These are phyloP conservation scores for Avena eriantha DNA, from an alignment of 176 grass and related monocot species.

Conservation along the genomic window DNA sequence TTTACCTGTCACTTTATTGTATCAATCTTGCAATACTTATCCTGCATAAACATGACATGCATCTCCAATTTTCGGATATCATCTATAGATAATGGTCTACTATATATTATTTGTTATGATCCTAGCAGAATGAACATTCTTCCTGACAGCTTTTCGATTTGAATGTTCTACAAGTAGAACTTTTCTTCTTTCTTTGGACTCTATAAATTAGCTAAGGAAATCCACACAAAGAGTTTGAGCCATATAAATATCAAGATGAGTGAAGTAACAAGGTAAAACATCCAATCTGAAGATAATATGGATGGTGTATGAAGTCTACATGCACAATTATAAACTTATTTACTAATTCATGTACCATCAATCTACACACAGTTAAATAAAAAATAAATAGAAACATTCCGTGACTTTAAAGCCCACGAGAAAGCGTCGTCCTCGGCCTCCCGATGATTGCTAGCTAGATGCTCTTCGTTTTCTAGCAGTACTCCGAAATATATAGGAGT, in stretches of 20 bases:
- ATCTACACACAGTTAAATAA: conserved; percentile 31
- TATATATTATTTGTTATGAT: conserved; percentile 61
- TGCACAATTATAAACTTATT: neutral
- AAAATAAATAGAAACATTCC: neutral
- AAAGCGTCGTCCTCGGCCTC: too few species aligned
- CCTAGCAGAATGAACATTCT: conserved; percentile 63
- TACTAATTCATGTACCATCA: neutral
- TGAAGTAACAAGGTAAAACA: conserved; percentile 22
- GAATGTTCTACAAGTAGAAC: conserved; percentile 84
- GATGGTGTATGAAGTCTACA: neutral
- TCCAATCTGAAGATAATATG: conserved; percentile 21
- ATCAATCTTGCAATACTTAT: conserved; percentile 92
- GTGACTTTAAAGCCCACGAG: too few species aligned
- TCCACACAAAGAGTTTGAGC: conserved; percentile 1
- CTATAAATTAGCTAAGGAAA: conserved; percentile 82
- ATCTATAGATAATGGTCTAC: conserved; percentile 87
- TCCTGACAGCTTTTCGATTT: conserved; percentile 62
- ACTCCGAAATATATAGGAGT: too few species aligned
- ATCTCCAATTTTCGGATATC: conserved; percentile 98
- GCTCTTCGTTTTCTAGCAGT: too few species aligned
- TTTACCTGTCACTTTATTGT: too few species aligned
- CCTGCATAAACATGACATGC: conserved; percentile 89
- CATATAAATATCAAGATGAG: conserved; percentile 9
- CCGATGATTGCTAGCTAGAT: too few species aligned
- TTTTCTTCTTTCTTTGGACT: conserved; percentile 87